Base-by-base conservation (phyloP, 2,329 filamentous ascomycete genomes). In the Alternaria viburni region DNA sequence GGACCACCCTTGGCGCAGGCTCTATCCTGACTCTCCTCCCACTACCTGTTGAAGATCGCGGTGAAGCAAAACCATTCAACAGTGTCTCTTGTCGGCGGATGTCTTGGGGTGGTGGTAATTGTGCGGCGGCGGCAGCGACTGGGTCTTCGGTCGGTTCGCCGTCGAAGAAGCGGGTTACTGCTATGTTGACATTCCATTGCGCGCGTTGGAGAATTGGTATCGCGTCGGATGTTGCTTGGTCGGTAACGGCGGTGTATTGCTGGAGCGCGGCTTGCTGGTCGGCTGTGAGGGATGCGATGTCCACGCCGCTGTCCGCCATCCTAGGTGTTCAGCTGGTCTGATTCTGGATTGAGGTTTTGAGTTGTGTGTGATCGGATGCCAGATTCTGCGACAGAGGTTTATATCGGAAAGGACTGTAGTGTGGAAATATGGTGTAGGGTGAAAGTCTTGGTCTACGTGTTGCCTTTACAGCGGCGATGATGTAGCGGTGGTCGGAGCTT, bases 121-220 rank as follows among this genome's bases (percentile, higher is more conserved):
- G 75, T n/a, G 86, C 82, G 54, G 90, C 86, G 61, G 92, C 92
- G 61, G 91, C 91, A 61, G 91, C 91, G 17, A 95, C 83, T 12
- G 89, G 91, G 77, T 80, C 78, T 61, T 97, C 93, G 52, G 93
- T 88, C 4, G 91, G 91, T 82, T 98, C 96, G 71, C 96, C 96
- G 75, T 99, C 96, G 79, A 97, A 99, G 87, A 98, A 98, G 77
- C 96, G 96, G 69, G 96, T 89, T 68, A 99, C 95, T 61, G 96
- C 95, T 73, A 98, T 97, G 84, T 95, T 92, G 0, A 97, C 91
- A 77, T 98, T 99, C 96, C 96, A 99, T 84, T 98, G 91, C 60
- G 93, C 97, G 66, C 93, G 86, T 70, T 90, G 88, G 2, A 99
- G 85, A 5, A 99, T 80, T 1, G 92, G 89, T 52, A 97, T 85